Percentiles rank a stretch among this genome's conserved stretches.
These are phyloP conservation scores for Exophiala calicioides DNA, from an alignment of 2,329 filamentous ascomycete genomes.

Conservation along the genomic window DNA sequence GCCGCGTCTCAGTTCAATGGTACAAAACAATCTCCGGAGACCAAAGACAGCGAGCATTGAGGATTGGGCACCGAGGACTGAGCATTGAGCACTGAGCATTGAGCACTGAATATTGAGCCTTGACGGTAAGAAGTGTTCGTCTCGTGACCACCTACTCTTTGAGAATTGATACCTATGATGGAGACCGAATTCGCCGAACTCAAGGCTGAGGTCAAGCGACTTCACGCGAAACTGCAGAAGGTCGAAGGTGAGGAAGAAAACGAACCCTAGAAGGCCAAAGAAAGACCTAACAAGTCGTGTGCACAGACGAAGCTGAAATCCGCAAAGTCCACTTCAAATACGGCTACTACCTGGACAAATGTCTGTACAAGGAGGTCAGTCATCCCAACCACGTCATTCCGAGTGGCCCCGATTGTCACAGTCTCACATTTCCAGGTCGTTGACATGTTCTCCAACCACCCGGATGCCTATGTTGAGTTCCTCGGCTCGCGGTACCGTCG, in stretches of 20 bases:
- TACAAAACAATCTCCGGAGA: too few relatives aligned
- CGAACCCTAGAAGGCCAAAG: too few relatives aligned
- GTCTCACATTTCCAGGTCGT: slow-evolving; percentile 42
- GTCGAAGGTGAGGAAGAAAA: slow-evolving; percentile 15
- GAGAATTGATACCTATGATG: slow-evolving; percentile 8
- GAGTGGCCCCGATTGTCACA: neutral
- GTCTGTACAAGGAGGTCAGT: slow-evolving; percentile 56
- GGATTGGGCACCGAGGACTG: too few relatives aligned
- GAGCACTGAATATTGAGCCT: neutral
- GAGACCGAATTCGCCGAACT: slow-evolving; percentile 22
- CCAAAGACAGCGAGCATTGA: too few relatives aligned
- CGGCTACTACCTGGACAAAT: slow-evolving; percentile 62
- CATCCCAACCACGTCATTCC: slow-evolving; percentile 8
- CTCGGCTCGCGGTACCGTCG: slow-evolving; percentile 56
- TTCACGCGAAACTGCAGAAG: slow-evolving; percentile 23
- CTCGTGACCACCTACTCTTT: neutral
- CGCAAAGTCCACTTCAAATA: slow-evolving; percentile 60
- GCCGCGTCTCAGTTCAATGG: neutral
- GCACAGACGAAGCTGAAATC: slow-evolving; percentile 54
- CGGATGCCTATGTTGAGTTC: slow-evolving; percentile 59
- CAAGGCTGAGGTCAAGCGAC: slow-evolving; percentile 21
- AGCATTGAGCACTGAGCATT: too few relatives aligned
- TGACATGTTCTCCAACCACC: slow-evolving; percentile 55
- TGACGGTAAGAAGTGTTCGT: neutral
- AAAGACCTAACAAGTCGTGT: slow-evolving; percentile 1